phyloP scores from a whole-genome alignment of 78 protist genomes.

The Guillardia theta region DNA sequence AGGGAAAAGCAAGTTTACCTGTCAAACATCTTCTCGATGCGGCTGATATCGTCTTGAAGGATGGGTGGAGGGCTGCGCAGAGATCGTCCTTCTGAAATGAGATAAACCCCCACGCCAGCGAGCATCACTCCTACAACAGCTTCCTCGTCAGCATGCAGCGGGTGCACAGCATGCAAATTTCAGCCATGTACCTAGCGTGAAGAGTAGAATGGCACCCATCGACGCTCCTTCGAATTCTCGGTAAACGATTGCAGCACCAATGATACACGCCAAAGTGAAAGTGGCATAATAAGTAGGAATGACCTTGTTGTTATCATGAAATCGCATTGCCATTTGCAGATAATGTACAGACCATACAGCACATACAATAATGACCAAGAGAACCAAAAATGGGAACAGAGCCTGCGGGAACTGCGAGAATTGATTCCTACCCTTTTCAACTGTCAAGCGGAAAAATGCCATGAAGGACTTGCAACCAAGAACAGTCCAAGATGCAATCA shows the following conservation, averaged over 20 bases:
- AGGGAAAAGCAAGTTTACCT: too few relatives aligned
- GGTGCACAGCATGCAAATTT: neutral
- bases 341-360: neutral
- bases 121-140: neutral
- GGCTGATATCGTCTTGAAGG: too few relatives aligned
- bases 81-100: too few relatives aligned
- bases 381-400: neutral
- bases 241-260: neutral
- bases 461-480: neutral
- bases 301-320: neutral
- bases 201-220: neutral
- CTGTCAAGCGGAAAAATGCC: neutral
- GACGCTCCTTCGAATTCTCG: neutral
- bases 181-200: neutral
- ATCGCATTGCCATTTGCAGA: neutral
- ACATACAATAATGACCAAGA: neutral
- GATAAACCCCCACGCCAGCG: neutral
- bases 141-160: neutral
- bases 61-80: too few relatives aligned
- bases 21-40: too few relatives aligned
- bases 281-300: neutral
- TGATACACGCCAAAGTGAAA: neutral
- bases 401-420: neutral
- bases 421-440: neutral
- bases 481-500: neutral